Evolutionary conservation across 768 basidiomycete genomes (phyloP).

Genomic region (Tricholoma furcatifolium): DNA sequence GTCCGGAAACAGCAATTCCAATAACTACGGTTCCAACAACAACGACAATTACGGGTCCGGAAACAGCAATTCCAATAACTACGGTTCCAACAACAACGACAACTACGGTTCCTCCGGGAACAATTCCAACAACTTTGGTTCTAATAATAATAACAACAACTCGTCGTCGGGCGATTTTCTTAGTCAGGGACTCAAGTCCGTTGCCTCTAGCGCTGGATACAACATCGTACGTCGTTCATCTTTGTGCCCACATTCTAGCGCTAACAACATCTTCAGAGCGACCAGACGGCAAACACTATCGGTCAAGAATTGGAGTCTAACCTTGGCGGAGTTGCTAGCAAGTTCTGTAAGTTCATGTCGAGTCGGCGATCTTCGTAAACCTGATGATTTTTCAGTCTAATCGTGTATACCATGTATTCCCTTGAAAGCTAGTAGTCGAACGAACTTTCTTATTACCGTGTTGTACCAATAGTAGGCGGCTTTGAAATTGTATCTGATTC

Average conservation of each 20-base stretch:
- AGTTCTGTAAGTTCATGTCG: constrained; percentile 31
- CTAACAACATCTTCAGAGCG: constrained; percentile 24
- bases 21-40: constrained; percentile 15
- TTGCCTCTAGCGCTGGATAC: constrained; percentile 40
- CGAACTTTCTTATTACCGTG: neutral
- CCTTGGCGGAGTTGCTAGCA: constrained; percentile 27
- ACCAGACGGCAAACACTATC: constrained; percentile 36
- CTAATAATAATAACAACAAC: constrained; percentile 14
- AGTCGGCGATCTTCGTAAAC: neutral
- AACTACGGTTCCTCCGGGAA: no score
- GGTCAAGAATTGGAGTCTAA: constrained; percentile 28
- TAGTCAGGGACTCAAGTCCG: constrained; percentile 37
- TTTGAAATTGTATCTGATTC: no score
- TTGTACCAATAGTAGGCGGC: neutral
- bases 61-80: constrained; percentile 11
- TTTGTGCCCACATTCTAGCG: neutral
- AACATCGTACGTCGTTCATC: constrained; percentile 36
- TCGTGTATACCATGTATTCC: no score
- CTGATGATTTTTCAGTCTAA: no score
- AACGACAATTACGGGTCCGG: neutral
- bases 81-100: constrained; percentile 18
- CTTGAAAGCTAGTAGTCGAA: neutral
- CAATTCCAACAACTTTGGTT: constrained; percentile 17
- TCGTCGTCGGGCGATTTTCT: constrained; percentile 28
- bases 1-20: neutral